These are phyloP conservation scores for Aspergillus fijiensis DNA, from an alignment of 2,329 filamentous ascomycete genomes.

Conservation along the genomic window DNA sequence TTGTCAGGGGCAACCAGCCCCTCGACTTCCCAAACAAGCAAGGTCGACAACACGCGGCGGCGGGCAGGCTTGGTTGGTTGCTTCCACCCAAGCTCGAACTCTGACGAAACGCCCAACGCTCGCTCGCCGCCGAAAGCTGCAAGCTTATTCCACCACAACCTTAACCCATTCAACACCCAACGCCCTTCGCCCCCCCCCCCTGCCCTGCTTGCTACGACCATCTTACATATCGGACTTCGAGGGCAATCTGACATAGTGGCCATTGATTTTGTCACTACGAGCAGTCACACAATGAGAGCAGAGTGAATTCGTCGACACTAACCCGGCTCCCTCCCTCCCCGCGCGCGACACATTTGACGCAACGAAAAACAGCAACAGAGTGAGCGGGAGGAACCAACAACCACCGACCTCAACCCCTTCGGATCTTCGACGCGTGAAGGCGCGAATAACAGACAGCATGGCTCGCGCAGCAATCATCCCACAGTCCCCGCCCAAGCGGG, in stretches of 20 bases:
- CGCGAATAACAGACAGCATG: constrained; percentile 14
- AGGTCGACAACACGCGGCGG: constrained; percentile 2
- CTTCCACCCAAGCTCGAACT: neutral
- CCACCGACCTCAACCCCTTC: neutral
- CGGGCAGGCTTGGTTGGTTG: neutral
- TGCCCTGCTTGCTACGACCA: neutral
- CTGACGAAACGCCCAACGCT: neutral
- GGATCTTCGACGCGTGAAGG: neutral
- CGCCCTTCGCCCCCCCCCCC: neutral
- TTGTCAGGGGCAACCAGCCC: constrained; percentile 9
- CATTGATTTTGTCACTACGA: neutral
- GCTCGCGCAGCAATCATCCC: constrained; percentile 29
- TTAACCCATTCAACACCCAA: neutral
- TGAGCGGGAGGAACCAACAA: neutral
- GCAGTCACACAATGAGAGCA: neutral
- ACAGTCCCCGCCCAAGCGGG: constrained; percentile 21
- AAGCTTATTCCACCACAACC: neutral
- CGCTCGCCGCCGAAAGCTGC: too few relatives aligned
- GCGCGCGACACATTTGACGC: neutral
- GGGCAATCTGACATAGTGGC: neutral
- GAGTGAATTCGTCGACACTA: neutral
- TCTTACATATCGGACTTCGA: neutral
- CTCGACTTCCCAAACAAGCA: constrained; percentile 15
- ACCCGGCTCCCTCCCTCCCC: neutral
- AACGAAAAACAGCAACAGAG: neutral